Evolutionary conservation across 2,329 filamentous ascomycete genomes (phyloP).

Genomic region (Ascochyta koolunga): DNA sequence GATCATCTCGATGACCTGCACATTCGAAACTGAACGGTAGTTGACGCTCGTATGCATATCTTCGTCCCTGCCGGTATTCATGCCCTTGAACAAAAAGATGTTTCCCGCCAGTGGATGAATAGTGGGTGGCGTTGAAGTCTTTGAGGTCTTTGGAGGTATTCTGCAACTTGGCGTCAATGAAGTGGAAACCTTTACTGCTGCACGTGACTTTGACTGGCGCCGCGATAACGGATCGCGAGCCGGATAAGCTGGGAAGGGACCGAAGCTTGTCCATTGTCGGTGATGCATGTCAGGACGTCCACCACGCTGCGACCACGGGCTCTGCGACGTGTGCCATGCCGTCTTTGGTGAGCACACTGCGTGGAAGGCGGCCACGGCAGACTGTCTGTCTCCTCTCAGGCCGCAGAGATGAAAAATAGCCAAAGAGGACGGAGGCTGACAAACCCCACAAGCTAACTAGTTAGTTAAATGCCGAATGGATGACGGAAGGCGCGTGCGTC

Average conservation of each 20-base stretch:
- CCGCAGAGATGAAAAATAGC: too few relatives aligned
- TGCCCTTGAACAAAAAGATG: too few relatives aligned
- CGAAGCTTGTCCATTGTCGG: neutral
- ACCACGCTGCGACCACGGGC: neutral
- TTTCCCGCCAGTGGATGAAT: too few relatives aligned
- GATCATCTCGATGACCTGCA: too few relatives aligned
- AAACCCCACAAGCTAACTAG: slow-evolving; percentile 9
- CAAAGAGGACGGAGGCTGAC: slow-evolving; percentile 1
- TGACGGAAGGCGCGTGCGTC: slow-evolving; percentile 8
- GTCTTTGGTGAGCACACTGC: neutral
- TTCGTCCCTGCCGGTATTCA: too few relatives aligned
- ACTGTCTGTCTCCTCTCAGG: neutral
- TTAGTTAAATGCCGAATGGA: slow-evolving; percentile 6
- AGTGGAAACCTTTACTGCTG: too few relatives aligned
- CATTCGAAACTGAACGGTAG: too few relatives aligned
- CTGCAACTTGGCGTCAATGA: too few relatives aligned
- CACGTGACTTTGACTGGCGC: neutral
- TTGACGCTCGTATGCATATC: too few relatives aligned
- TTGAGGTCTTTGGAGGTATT: too few relatives aligned
- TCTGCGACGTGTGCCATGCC: neutral
- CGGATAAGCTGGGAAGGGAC: neutral
- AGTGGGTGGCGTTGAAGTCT: too few relatives aligned
- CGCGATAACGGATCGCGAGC: neutral
- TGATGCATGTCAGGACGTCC: neutral
- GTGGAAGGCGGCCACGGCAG: neutral